Evolutionary conservation across 2,329 filamentous ascomycete species (phyloP).

Genomic region (Corniculantispora saksenae): DNA sequence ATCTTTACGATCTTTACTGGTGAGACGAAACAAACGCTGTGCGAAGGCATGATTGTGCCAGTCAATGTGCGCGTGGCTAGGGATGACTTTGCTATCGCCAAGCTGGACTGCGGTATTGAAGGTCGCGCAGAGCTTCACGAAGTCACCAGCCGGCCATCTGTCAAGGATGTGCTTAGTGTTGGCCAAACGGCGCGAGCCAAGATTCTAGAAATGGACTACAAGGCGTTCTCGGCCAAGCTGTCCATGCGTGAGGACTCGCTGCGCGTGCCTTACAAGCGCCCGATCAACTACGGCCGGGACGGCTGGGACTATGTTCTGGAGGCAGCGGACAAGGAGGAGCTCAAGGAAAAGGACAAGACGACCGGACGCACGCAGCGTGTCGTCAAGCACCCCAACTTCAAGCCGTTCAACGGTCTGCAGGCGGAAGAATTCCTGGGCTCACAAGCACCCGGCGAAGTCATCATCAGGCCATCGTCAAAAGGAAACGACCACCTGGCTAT

Average conservation of each 20-base stretch:
- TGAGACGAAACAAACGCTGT: slow-evolving; percentile 81
- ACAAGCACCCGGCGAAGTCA: slow-evolving; percentile 82
- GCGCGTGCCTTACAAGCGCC: slow-evolving; percentile 68
- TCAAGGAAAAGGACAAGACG: slow-evolving; percentile 82
- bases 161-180: slow-evolving; percentile 71
- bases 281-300: slow-evolving; percentile 70
- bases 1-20: slow-evolving; percentile 97
- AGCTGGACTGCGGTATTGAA: slow-evolving; percentile 91
- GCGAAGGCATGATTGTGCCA: slow-evolving; percentile 88
- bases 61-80: slow-evolving; percentile 86
- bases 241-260: slow-evolving; percentile 82
- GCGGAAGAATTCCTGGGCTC: slow-evolving; percentile 91
- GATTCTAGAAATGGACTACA: slow-evolving; percentile 83
- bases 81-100: slow-evolving; percentile 89
- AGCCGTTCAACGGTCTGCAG: slow-evolving; percentile 86
- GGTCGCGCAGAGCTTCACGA: slow-evolving; percentile 83
- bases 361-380: slow-evolving; percentile 88
- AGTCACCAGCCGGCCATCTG: slow-evolving; percentile 70
- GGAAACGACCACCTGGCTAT: slow-evolving; percentile 93
- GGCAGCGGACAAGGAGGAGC: slow-evolving; percentile 75
- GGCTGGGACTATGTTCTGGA: slow-evolving; percentile 90
- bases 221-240: slow-evolving; percentile 79
- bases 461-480: slow-evolving; percentile 93
- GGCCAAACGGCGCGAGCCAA: slow-evolving; percentile 89
- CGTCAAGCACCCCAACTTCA: slow-evolving; percentile 97